These are phyloP conservation scores for Aspergillus pseudoglaucus DNA, from an alignment of 2,329 filamentous ascomycete genomes.

Conservation along the genomic window DNA sequence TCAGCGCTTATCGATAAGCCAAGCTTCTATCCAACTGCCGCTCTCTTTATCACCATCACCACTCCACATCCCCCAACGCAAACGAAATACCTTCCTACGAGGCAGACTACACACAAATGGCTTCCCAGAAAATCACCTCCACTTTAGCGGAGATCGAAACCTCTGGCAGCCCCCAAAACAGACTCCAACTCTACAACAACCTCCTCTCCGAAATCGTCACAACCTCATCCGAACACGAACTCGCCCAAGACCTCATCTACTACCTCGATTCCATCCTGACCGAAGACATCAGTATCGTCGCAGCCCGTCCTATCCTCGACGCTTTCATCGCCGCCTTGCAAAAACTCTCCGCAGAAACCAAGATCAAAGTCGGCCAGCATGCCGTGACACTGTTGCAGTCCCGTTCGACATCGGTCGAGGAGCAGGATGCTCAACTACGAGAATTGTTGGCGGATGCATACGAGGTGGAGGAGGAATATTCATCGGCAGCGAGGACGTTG, in stretches of 20 bases:
- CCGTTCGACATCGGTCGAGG: constrained; percentile 69
- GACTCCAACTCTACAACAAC: constrained; percentile 50
- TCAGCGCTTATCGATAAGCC: constrained; percentile 21
- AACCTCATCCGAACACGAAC: constrained; percentile 38
- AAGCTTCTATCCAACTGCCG: constrained; percentile 3
- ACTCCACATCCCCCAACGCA: neutral
- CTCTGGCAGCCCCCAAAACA: constrained; percentile 42
- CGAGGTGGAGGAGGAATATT: constrained; percentile 74
- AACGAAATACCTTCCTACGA: neutral
- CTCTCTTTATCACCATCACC: neutral
- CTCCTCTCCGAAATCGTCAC: constrained; percentile 52
- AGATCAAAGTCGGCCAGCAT: constrained; percentile 69
- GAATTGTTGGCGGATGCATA: constrained; percentile 77
- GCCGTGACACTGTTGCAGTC: constrained; percentile 62
- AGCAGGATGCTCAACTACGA: constrained; percentile 73
- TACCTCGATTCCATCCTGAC: constrained; percentile 64
- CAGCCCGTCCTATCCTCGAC: constrained; percentile 63
- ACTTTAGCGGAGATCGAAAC: constrained; percentile 47
- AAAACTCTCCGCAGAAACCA: constrained; percentile 50
- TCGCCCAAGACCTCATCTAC: constrained; percentile 58
- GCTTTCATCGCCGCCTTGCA: constrained; percentile 60
- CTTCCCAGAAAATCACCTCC: constrained; percentile 43
- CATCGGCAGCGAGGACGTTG: constrained; percentile 68
- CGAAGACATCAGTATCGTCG: constrained; percentile 68
- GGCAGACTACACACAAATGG: constrained; percentile 30